Percentiles rank a stretch among this genome's conserved stretches.
These are phyloP conservation scores for Arthrobotrys megalospora DNA, from an alignment of 2,329 filamentous ascomycete species.

Conservation along the genomic window DNA sequence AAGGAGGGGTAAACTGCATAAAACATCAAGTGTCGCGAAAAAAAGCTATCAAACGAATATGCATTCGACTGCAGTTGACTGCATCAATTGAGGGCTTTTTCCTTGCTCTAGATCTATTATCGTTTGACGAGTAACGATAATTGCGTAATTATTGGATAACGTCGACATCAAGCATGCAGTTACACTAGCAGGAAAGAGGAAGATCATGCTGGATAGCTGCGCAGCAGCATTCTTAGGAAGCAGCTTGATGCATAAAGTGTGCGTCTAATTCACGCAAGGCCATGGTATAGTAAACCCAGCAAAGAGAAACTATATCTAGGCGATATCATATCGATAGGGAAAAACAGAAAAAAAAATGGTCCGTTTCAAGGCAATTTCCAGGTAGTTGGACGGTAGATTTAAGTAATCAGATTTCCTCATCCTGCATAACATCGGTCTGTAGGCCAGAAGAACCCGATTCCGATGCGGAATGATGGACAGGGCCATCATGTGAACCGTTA, in stretches of 20 bases:
- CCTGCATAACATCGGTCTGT: constrained; percentile 29
- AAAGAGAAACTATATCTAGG: constrained; percentile 10
- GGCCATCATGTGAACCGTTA: constrained; percentile 54
- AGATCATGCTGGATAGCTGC: constrained; percentile 38
- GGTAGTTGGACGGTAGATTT: constrained; percentile 12
- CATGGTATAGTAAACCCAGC: constrained; percentile 18
- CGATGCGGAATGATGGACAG: constrained; percentile 52
- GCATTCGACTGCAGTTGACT: constrained; percentile 8
- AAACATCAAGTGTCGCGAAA: constrained; percentile 13
- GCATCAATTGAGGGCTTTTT: constrained; percentile 31
- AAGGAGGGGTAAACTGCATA: constrained; percentile 37
- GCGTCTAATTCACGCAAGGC: constrained; percentile 49
- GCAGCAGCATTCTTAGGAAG: constrained; percentile 21
- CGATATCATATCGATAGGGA: constrained; percentile 50
- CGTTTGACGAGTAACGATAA: constrained; percentile 13
- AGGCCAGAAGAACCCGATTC: constrained; percentile 21
- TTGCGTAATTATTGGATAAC: constrained; percentile 56
- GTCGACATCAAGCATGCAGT: constrained; percentile 27
- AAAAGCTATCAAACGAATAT: constrained; percentile 22
- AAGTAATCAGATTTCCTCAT: constrained; percentile 56
- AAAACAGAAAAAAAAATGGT: constrained; percentile 12
- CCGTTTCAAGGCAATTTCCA: constrained; percentile 31
- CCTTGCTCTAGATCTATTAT: constrained; percentile 8
- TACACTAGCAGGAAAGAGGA: constrained; percentile 26
- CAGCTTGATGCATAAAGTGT: constrained; percentile 42